A percentile compares a stretch with the other conserved stretches of the same genome.
Evolutionary conservation across 305 asterid species (phyloP).

Genomic region (Solanum hybrid): DNA sequence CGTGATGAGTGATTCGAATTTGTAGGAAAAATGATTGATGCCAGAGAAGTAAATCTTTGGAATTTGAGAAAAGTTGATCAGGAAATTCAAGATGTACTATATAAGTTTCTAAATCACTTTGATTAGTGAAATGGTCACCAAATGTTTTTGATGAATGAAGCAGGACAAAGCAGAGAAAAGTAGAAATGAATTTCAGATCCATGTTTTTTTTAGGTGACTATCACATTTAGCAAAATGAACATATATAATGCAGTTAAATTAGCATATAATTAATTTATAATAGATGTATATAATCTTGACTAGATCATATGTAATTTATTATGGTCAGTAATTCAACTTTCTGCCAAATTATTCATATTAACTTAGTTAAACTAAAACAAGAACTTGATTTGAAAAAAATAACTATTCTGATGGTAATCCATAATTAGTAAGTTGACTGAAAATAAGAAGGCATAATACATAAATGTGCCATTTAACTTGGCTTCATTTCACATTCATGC

Average conservation of each 20-base stretch:
- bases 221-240: not conserved
- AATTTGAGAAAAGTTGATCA: not conserved
- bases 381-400: not conserved
- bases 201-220: not conserved
- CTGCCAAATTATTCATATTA: not conserved
- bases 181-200: not conserved
- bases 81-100: not conserved
- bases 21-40: not conserved
- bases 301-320: not conserved
- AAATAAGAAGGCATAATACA: not conserved
- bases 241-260: not conserved
- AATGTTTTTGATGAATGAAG: not conserved
- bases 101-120: constrained; percentile 10
- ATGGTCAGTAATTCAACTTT: not conserved
- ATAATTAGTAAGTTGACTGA: not conserved
- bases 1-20: constrained; percentile 1
- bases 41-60: not conserved
- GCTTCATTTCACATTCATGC: not conserved
- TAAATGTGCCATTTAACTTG: not conserved
- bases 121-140: not conserved
- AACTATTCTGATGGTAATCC: not conserved
- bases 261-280: not conserved
- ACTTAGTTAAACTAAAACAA: not conserved
- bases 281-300: not conserved
- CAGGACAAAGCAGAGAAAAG: not conserved